phyloP scores from a whole-genome alignment of 768 basidiomycete genomes.

The Leccinum obscurum region DNA sequence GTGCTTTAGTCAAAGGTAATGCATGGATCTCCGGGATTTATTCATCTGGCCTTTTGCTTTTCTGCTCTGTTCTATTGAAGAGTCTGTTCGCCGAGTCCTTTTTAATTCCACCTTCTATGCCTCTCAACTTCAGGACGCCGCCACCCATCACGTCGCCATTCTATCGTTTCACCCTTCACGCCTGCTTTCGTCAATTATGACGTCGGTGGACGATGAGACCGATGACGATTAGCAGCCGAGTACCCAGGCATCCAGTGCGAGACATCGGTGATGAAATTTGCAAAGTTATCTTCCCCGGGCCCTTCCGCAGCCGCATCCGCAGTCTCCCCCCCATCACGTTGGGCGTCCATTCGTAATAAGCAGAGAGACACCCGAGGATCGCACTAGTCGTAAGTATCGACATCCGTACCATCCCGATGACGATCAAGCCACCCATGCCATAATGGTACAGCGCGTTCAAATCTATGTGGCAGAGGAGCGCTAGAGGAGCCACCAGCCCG shows the following conservation, averaged over 20 bases:
- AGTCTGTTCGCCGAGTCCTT: background rate
- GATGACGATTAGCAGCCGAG: background rate
- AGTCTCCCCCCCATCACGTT: background rate
- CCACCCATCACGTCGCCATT: background rate
- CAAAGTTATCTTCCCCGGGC: background rate
- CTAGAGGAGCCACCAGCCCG: background rate
- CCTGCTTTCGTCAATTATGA: background rate
- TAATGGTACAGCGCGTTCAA: background rate
- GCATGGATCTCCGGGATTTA: background rate
- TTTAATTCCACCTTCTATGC: background rate
- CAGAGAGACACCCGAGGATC: slow-evolving; percentile 5
- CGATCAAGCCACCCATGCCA: background rate
- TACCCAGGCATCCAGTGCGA: background rate
- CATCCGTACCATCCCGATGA: background rate
- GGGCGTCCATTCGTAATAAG: slow-evolving; percentile 8
- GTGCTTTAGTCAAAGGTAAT: slow-evolving; percentile 3
- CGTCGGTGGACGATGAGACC: background rate
- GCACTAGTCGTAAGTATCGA: background rate
- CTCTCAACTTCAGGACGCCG: background rate
- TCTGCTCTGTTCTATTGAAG: background rate
- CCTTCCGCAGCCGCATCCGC: slow-evolving; percentile 13
- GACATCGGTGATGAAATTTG: background rate
- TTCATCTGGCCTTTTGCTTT: background rate
- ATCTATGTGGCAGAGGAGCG: background rate
- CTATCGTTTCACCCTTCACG: background rate